Base-by-base conservation (phyloP, 2,329 filamentous ascomycete genomes). In the Fusarium xylarioides region DNA sequence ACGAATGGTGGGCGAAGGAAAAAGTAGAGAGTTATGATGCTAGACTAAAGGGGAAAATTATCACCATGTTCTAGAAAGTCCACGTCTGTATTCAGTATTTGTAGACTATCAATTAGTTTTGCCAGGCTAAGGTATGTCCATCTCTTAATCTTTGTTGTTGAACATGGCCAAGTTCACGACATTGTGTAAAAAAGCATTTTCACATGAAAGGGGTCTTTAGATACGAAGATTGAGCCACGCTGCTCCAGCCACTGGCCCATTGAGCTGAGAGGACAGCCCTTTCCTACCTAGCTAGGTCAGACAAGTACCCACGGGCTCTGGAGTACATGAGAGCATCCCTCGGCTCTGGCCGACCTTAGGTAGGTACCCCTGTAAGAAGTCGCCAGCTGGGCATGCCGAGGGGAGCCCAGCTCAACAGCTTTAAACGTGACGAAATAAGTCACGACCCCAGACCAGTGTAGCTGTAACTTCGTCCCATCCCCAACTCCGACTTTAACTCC, bases 1-100 rank as follows among this genome's bases (percentile, higher is more conserved):
- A 76, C 75, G 30, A 67, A 40, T 19, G 76, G 76, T 59, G 79
- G 77, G 71, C 77, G 82, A 73, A 81, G 80, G 77, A 84, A 79
- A 74, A 81, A 79, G 75, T 79, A 70, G 78, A 56, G 64, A 57
- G 42, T 50, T 69, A 52, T 65, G 30, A 67, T 68, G 46, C 57
- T 58, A 63, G 38, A 50, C 23, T 21, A 47, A n/a, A 50, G 54
- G 54, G 63, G 55, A 67, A 73, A 63, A 60, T 47, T 63, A 60
- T 52, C 63, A 49, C 57, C 52, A 43, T 37, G 37, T 52, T 49
- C 40, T 34, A 50, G 53, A 65, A 42, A 63, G 43, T 32, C 35
- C 42, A 57, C 58, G 62, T 63, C 58, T 62, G 34, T 66, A 58
- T 58, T 55, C 37, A 64, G 40, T 66, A 56, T 55, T 73, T 65